Evolutionary conservation across 257 asterid genomes (phyloP), one percentile per base, ranked within the genome.

Genomic region (Dorcoceras hygrometricum): DNA sequence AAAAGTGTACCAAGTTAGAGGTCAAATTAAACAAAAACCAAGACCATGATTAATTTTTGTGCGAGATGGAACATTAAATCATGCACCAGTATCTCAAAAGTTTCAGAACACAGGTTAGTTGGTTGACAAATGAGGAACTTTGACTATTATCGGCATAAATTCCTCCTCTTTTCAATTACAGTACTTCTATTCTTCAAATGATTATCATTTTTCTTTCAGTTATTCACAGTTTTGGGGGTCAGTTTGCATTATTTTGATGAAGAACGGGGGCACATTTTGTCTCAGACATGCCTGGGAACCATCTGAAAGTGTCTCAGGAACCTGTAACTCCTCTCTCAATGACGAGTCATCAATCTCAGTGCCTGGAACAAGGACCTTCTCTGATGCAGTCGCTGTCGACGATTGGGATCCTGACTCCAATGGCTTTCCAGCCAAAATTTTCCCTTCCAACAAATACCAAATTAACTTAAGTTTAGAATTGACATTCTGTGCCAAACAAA

Each of bases 341-440:
- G 81, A 67, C n/a, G 84, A 65, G 23, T 61, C 86, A 63, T 80
- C 89, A 71, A 63, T 74, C 76, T 73, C 80, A 67, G 87, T 71
- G 48, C 91, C 96, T 5, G 99, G 95, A 78, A 88, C 89, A 60
- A 94, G 95, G 72, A 87, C 80, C 74, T 94, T 88, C 71, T 78
- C 91, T 3, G 97, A 82, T 69, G 88, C 82, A 29, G 89, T 83
- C 62, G 79, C 89, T 51, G 73, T 70, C 36, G 86, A 77, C 54
- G 93, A 83, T 64, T 78, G 82, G 63, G 76, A 74, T 43, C 80
- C 83, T 62, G 91, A 76, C 61, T 88, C 83, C 56, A 53, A 71
- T 9, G 88, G 27, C 81, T 83, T 87, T 66, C 78, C 87, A 69
- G 82, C 81, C 76, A 79, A 76, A 34, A 81, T 76, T 82, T 77